phyloP scores from a whole-genome alignment of 768 basidiomycete species.

The Kwoniella sp. region DNA sequence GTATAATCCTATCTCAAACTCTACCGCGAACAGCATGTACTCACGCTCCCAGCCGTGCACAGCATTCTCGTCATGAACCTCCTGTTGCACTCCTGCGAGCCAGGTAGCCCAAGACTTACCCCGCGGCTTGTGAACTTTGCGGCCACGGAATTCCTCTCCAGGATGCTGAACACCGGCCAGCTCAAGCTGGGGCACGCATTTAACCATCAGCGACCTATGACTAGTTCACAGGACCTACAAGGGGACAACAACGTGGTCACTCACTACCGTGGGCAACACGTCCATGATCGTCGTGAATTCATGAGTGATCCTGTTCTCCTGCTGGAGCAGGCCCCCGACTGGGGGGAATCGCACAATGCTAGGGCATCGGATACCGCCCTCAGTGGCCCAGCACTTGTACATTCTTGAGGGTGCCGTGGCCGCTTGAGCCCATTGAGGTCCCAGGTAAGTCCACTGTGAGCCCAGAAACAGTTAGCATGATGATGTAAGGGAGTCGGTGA shows the following conservation, averaged over 20 bases:
- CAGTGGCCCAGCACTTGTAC: constrained; percentile 35
- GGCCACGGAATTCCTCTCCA: constrained; percentile 31
- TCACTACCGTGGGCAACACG: constrained; percentile 41
- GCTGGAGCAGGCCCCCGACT: background rate
- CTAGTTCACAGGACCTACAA: no score
- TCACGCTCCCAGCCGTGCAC: constrained; percentile 48
- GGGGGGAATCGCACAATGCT: constrained; percentile 42
- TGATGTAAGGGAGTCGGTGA: background rate
- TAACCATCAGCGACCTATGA: no score
- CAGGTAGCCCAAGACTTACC: constrained; percentile 44
- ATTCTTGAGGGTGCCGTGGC: constrained; percentile 47
- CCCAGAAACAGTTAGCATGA: background rate
- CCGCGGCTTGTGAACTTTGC: constrained; percentile 34
- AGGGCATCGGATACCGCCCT: constrained; percentile 45
- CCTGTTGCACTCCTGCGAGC: constrained; percentile 16
- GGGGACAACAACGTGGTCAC: background rate
- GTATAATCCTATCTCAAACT: background rate
- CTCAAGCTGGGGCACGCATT: constrained; percentile 16
- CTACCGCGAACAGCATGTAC: constrained; percentile 7
- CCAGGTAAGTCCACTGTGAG: constrained; percentile 39
- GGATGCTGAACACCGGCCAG: constrained; percentile 36
- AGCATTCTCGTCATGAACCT: constrained; percentile 39
- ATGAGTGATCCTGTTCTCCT: constrained; percentile 19
- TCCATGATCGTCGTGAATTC: constrained; percentile 54
- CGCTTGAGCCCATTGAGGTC: constrained; percentile 52